phyloP scores from a whole-genome alignment of 306 rosid species.

The Pyrus communis region DNA sequence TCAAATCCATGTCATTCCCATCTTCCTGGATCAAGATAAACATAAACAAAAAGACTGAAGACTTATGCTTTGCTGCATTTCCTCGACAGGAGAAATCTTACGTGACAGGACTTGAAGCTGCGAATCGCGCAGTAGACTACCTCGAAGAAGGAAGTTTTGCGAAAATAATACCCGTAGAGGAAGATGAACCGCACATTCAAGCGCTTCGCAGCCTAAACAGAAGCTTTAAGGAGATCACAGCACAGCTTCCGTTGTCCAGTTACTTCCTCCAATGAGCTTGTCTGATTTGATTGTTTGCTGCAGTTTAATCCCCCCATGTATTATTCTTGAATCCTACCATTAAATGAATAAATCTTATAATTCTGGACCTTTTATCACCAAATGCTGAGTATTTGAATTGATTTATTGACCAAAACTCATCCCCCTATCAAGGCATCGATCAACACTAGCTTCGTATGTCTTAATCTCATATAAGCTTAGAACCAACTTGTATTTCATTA shows the following conservation, averaged over 20 bases:
- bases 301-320: background rate
- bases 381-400: background rate
- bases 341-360: background rate
- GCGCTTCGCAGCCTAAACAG: conserved; percentile 39
- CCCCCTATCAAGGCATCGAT: no score
- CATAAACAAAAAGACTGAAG: background rate
- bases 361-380: background rate
- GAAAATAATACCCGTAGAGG: conserved; percentile 37
- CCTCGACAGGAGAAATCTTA: conserved; percentile 45
- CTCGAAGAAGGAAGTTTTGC: conserved; percentile 57
- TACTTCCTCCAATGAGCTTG: conserved; percentile 25
- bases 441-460: no score
- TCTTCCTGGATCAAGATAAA: background rate
- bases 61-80: background rate
- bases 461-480: no score
- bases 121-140: conserved; percentile 41
- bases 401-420: background rate
- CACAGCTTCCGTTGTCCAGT: conserved; percentile 35
- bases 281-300: background rate
- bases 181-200: conserved; percentile 51
- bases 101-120: conserved; percentile 58
- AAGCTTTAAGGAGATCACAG: conserved; percentile 33
- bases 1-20: background rate
- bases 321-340: background rate
- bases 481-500: no score